Base-by-base conservation (phyloP, 169 alveolate genomes). In the Perkinsus olseni region DNA sequence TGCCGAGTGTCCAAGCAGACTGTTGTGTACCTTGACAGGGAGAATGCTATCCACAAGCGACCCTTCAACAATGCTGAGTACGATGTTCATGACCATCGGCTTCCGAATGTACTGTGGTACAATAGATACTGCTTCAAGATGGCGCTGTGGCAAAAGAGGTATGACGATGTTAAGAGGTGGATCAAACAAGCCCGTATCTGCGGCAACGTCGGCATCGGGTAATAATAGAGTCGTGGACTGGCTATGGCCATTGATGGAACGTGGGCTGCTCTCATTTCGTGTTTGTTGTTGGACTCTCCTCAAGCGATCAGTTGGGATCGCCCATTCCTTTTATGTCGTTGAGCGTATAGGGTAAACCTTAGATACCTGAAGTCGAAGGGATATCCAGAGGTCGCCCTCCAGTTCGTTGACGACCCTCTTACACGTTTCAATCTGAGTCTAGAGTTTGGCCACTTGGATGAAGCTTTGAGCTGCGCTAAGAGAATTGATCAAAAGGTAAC, bases 351-450 rank as follows among this genome's bases (percentile, higher is more conserved):
- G 74, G 20, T 48, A 20, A 48, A 20, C 31, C 28, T 13, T 74
- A 95, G 97, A 39, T 97, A 96, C 93, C 94, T 97, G 74, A 96
- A 97, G 95, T 95, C 95, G 93, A 95, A 96, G 92, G 98, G 98
- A 4, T 96, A 96, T 93, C 95, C 98, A n/a, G 98, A 96, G 94
- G 97, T 97, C 1, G 99, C 99, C 8, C 95, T 97, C 74, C 96
- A 97, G 92, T 96, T 97, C 92, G 98, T 97, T 62, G 94, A 97
- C 36, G 99, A 98, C 94, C 95, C 96, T 74, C 97, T 96, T 94
- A 95, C 98, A 3, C 96, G 97, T 74, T 98, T 98, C 94, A 95
- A 97, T 74, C 91, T 98, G 94, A 97, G 98, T 37, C 91, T 98
- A 38, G 96, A 97, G 74, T 95, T 97, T 74, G 98, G 98, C 48